A percentile compares a stretch with the other conserved stretches of the same genome.
Conservation (phyloP, 225 moss, liverwort and hornwort genomes). For the Straminergon stramineum region DNA sequence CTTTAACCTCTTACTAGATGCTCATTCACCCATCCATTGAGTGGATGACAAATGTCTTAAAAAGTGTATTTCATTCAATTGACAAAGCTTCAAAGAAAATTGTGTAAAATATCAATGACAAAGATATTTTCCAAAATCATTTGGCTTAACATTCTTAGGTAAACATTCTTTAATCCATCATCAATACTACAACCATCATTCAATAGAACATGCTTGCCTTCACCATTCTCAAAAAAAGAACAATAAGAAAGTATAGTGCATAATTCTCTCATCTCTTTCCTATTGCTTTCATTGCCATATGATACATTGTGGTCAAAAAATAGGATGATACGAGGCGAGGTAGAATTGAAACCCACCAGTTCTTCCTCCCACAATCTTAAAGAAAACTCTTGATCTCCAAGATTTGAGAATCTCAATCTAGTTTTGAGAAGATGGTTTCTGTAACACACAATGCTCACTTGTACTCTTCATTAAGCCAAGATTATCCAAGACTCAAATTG, state of each 20-base stretch:
- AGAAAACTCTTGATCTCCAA: neutral
- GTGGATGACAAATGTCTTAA: neutral
- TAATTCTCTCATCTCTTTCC: too few species aligned
- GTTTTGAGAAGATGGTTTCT: neutral
- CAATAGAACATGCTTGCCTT: neutral
- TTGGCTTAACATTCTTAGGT: neutral
- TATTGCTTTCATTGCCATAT: neutral
- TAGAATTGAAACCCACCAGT: neutral
- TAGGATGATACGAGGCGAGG: rapidly evolving
- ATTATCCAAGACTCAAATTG: rapidly evolving
- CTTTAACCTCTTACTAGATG: neutral
- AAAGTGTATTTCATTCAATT: neutral
- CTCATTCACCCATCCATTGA: neutral
- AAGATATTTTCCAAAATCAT: neutral
- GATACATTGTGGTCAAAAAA: rapidly evolving
- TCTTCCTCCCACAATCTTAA: neutral
- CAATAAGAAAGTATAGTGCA: neutral
- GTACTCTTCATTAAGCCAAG: neutral
- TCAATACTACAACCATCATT: neutral
- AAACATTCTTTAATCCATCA: neutral
- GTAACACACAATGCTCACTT: neutral
- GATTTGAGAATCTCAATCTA: neutral
- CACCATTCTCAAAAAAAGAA: rapidly evolving
- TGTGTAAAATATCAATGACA: neutral
- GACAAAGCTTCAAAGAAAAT: neutral